Percentiles rank a stretch among this genome's conserved stretches.
Evolutionary conservation across 2,329 filamentous ascomycete species (phyloP).

Genomic region (Colletotrichum salicis): DNA sequence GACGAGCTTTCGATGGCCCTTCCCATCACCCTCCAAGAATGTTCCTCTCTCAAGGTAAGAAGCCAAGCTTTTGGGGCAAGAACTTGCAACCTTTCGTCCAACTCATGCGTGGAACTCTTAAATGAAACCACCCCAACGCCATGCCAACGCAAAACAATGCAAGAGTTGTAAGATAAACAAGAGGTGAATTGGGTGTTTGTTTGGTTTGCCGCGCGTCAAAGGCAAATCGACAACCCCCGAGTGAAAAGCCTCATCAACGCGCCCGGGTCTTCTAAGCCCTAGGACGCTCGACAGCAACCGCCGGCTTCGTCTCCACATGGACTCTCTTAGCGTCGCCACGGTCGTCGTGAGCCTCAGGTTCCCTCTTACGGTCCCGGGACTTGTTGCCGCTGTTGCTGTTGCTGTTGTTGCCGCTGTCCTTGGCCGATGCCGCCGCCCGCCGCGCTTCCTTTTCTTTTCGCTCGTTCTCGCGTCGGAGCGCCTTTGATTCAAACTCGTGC

Average conservation of each 20-base stretch:
- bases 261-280: conserved; percentile 16
- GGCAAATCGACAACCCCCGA: too few species aligned
- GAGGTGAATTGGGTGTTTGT: not conserved
- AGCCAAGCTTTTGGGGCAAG: not conserved
- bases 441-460: conserved; percentile 66
- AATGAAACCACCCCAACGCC: conserved; percentile 27
- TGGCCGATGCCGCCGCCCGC: conserved; percentile 49
- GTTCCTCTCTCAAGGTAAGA: not conserved
- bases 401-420: conserved; percentile 41
- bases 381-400: conserved; percentile 3
- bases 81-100: conserved; percentile 11
- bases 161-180: conserved; percentile 7
- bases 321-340: conserved; percentile 46
- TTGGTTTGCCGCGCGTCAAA: too few species aligned
- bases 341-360: conserved; percentile 44
- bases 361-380: conserved; percentile 53
- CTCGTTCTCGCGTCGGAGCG: conserved; percentile 89
- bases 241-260: not conserved
- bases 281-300: conserved; percentile 17
- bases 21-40: too few species aligned
- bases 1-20: not conserved
- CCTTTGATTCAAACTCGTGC: conserved; percentile 99
- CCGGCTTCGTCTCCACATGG: conserved; percentile 32
- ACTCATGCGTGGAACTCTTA: not conserved
- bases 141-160: conserved; percentile 33